phyloP scores from a whole-genome alignment of 148 eudicot species.

The Rhododendron kiyosumense region DNA sequence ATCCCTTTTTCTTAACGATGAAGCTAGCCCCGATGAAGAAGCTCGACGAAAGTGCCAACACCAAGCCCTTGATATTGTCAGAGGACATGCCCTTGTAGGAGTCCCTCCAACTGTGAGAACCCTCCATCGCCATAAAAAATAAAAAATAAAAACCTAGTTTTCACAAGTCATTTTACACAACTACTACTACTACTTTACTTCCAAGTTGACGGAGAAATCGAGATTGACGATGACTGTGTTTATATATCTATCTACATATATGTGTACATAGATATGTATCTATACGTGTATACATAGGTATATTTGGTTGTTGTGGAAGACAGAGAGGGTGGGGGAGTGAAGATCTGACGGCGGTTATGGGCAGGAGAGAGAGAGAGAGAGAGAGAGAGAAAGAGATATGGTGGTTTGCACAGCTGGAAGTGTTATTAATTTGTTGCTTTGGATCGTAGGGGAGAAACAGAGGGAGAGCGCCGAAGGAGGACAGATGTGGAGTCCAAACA shows the following conservation, averaged over 20 bases:
- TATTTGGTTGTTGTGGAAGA: no score
- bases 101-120: slow-evolving; percentile 20
- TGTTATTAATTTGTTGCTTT: background rate
- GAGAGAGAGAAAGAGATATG: background rate
- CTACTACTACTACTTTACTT: background rate
- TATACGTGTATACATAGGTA: background rate
- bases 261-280: no score
- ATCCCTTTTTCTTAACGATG: slow-evolving; percentile 50
- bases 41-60: slow-evolving; percentile 46
- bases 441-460: background rate
- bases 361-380: background rate
- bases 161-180: slow-evolving; percentile 2
- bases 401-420: background rate
- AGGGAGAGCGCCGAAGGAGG: background rate
- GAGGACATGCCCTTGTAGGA: slow-evolving; percentile 49
- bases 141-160: background rate
- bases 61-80: slow-evolving; percentile 49
- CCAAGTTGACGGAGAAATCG: background rate
- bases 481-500: background rate
- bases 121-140: slow-evolving; percentile 4
- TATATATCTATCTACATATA: background rate
- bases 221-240: background rate
- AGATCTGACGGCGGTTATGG: background rate
- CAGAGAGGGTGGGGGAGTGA: background rate
- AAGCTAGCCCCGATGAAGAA: slow-evolving; percentile 53